Conservation (phyloP, 2,329 filamentous ascomycete genomes). For the Capronia coronata region DNA sequence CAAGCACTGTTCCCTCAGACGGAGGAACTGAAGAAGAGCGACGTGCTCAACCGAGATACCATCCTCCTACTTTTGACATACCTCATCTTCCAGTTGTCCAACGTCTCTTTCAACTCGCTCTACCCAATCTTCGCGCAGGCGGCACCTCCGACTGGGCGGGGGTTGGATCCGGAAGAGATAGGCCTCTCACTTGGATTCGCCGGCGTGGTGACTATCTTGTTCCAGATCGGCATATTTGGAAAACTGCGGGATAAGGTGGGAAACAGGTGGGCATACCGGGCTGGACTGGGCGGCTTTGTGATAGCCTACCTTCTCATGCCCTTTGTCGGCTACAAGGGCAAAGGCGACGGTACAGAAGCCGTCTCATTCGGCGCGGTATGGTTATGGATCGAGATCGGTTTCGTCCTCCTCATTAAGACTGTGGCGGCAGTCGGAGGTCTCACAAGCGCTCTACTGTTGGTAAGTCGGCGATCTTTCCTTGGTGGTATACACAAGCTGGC, state of each 20-base stretch:
- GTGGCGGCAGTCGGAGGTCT: conserved; percentile 82
- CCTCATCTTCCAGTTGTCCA: conserved; percentile 86
- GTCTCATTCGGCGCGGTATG: conserved; percentile 58
- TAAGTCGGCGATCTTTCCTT: conserved; percentile 42
- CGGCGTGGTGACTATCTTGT: conserved; percentile 76
- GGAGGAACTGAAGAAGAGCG: conserved; percentile 48
- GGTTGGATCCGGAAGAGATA: conserved; percentile 69
- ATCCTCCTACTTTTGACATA: conserved; percentile 77
- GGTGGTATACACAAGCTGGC: not conserved
- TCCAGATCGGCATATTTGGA: conserved; percentile 81
- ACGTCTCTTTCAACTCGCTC: conserved; percentile 90
- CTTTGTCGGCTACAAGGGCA: conserved; percentile 69
- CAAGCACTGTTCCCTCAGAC: conserved; percentile 35
- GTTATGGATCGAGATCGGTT: conserved; percentile 74
- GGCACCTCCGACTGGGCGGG: conserved; percentile 66
- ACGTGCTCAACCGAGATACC: conserved; percentile 72
- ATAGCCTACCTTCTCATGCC: conserved; percentile 82
- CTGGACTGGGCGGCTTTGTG: conserved; percentile 71
- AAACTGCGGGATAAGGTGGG: conserved; percentile 70
- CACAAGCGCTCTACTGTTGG: conserved; percentile 79
- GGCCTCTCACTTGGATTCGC: conserved; percentile 80
- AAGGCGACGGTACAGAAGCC: conserved; percentile 44
- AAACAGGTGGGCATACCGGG: conserved; percentile 76
- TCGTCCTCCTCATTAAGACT: conserved; percentile 79
- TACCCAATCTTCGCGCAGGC: conserved; percentile 89